Percentiles rank a stretch among this genome's conserved stretches.
Conservation (phyloP, 495 filamentous ascomycete species). For the Cudoniella acicularis region DNA sequence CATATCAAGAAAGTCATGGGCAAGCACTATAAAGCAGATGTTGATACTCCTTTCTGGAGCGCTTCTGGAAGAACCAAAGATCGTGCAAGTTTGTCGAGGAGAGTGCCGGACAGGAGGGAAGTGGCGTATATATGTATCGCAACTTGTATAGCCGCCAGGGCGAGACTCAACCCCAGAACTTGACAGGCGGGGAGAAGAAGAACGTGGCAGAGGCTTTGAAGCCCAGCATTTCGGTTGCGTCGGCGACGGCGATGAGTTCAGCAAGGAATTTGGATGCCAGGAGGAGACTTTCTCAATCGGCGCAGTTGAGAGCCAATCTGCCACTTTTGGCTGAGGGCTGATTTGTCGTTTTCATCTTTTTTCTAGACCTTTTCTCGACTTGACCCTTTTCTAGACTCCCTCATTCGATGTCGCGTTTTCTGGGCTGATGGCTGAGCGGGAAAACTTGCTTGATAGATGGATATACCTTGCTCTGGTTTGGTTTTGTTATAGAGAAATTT, state of each 20-base stretch:
- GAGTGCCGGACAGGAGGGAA: constrained; percentile 38
- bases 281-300: constrained; percentile 22
- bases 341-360: neutral
- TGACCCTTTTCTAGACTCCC: too few relatives aligned
- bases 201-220: constrained; percentile 11
- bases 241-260: constrained; percentile 23
- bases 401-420: neutral
- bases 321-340: constrained; percentile 20
- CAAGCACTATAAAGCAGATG: constrained; percentile 55
- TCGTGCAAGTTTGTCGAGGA: constrained; percentile 52
- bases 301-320: constrained; percentile 20
- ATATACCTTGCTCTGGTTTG: too few relatives aligned
- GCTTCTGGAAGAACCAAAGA: constrained; percentile 45
- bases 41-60: constrained; percentile 40
- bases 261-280: constrained; percentile 22
- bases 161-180: constrained; percentile 12
- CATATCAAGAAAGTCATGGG: constrained; percentile 64
- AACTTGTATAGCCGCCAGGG: constrained; percentile 31
- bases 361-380: too few relatives aligned
- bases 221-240: constrained; percentile 1
- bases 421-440: too few relatives aligned
- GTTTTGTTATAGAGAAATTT: too few relatives aligned
- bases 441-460: too few relatives aligned
- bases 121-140: constrained; percentile 50
- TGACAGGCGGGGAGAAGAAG: constrained; percentile 5